phyloP scores from a whole-genome alignment of 1,139 yeast genomes.

The Suhomyces taliae region DNA sequence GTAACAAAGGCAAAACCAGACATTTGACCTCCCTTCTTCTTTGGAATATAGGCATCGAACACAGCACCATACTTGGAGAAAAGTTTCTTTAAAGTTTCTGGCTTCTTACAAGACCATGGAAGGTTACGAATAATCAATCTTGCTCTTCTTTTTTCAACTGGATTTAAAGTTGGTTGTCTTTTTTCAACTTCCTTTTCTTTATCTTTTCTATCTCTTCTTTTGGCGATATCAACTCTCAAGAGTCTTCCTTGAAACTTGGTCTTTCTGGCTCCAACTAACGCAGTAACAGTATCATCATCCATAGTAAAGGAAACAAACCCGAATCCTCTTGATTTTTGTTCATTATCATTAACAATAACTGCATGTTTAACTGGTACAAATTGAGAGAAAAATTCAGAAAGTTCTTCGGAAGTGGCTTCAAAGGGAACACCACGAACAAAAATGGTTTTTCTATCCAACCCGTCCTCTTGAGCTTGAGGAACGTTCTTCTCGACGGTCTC shows the following conservation, averaged over 20 bases:
- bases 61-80: constrained; percentile 85
- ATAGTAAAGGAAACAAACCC: constrained; percentile 91
- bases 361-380: constrained; percentile 96
- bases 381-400: constrained; percentile 82
- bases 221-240: constrained; percentile 83
- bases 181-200: constrained; percentile 11
- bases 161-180: constrained; percentile 31
- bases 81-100: constrained; percentile 64
- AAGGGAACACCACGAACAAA: constrained; percentile 84
- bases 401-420: constrained; percentile 77
- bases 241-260: constrained; percentile 63
- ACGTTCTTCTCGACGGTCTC: not conserved
- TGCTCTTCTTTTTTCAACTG: constrained; percentile 67
- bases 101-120: constrained; percentile 93
- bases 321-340: constrained; percentile 81
- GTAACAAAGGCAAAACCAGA: constrained; percentile 94
- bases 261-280: constrained; percentile 68
- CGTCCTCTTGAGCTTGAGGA: constrained; percentile 24
- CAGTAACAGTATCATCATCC: constrained; percentile 81
- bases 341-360: constrained; percentile 78
- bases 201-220: constrained; percentile 80
- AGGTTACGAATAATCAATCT: constrained; percentile 85
- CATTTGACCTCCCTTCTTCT: constrained; percentile 86
- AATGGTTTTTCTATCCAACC: constrained; percentile 61
- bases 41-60: constrained; percentile 85